These are phyloP conservation scores for Xerocomus brunneocitrinus DNA, from an alignment of 768 basidiomycete genomes.

Conservation along the genomic window DNA sequence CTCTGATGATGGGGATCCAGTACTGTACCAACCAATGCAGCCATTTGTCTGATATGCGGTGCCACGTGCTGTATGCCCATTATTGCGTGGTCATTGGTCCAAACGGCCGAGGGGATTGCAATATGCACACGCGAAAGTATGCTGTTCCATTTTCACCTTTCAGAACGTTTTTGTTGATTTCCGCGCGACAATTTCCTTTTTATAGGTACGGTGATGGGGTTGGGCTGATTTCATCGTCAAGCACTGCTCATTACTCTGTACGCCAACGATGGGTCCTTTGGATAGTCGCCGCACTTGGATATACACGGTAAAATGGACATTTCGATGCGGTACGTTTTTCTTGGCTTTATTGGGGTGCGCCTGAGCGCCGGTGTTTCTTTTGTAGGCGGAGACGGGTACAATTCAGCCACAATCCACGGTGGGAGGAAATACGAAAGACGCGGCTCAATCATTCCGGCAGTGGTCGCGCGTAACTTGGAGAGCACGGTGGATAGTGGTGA, in stretches of 20 bases:
- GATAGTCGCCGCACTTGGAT: slow-evolving; percentile 87
- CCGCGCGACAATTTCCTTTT: neutral
- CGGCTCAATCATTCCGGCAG: slow-evolving; percentile 93
- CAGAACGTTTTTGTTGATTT: neutral
- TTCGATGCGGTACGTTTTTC: slow-evolving; percentile 69
- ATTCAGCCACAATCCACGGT: slow-evolving; percentile 75
- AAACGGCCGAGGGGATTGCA: slow-evolving; percentile 79
- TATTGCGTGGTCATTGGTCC: slow-evolving; percentile 74
- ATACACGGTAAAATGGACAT: slow-evolving; percentile 91
- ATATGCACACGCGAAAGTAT: slow-evolving; percentile 90
- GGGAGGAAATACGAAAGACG: slow-evolving; percentile 86
- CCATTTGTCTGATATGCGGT: slow-evolving; percentile 90
- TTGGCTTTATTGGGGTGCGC: neutral
- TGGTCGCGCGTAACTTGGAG: slow-evolving; percentile 87
- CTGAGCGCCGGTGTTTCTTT: neutral
- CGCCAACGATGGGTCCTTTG: slow-evolving; percentile 84
- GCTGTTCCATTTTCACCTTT: slow-evolving; percentile 30
- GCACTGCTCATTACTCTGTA: slow-evolving; percentile 87
- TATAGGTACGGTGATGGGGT: slow-evolving; percentile 83
- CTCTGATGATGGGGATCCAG: slow-evolving; percentile 20
- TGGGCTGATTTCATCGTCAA: slow-evolving; percentile 87
- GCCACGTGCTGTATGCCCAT: slow-evolving; percentile 79
- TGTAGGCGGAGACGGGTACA: slow-evolving; percentile 82
- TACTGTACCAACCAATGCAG: slow-evolving; percentile 77
- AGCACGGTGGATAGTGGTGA: slow-evolving; percentile 86